Base-by-base conservation (phyloP, 108 stramenopile genomes). In the Epipyxis sp. region DNA sequence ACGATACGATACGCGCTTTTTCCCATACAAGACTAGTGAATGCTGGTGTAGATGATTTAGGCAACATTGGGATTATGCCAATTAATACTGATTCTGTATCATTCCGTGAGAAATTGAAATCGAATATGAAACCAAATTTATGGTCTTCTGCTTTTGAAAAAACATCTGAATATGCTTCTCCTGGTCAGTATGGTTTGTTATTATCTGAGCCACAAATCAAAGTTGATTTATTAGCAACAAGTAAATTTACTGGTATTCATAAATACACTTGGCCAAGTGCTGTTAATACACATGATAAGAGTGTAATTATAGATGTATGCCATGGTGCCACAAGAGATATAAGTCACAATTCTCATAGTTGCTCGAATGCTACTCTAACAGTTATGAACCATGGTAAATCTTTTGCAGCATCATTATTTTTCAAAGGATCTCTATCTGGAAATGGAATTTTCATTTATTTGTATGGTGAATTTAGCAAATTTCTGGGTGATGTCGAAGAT, bases 51-150 rank as follows among this genome's bases (percentile, higher is more conserved):
- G 43, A 58, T 2, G 80, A 80, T 42, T 77, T 54, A 13, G 80
- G 79, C 3, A 80, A 32, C 25, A 1, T 78, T 80, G 80, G 80
- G 27, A 74, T 80, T 10, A 80, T 80, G 80, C 61, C 61, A 37
- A 32, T 65, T 32, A 65, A 65, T 25, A 3, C 34, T 65, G 30
- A 65, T 65, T 10, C 6, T 37, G 58, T 41, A 29, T 1, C 6
- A 1, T 41, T 46, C 13, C n/a, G 25, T n/a, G n/a, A n/a, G n/a
- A n/a, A n/a, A n/a, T n/a, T n/a, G n/a, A n/a, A n/a, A n/a, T n/a
- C n/a, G n/a, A 50, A 50, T 50, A 50, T 13, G 13, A 20, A 6
- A 20, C 6, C 6, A 20, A 50, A 50, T 50, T 50, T 50, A 6
- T 74, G 71, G 71, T 74, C 42, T 37, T 29, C 46, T 27, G 43